Percentiles rank a stretch among this genome's conserved stretches.
Evolutionary conservation across 2,329 filamentous ascomycete genomes (phyloP).

Genomic region (Canariomyces notabilis): DNA sequence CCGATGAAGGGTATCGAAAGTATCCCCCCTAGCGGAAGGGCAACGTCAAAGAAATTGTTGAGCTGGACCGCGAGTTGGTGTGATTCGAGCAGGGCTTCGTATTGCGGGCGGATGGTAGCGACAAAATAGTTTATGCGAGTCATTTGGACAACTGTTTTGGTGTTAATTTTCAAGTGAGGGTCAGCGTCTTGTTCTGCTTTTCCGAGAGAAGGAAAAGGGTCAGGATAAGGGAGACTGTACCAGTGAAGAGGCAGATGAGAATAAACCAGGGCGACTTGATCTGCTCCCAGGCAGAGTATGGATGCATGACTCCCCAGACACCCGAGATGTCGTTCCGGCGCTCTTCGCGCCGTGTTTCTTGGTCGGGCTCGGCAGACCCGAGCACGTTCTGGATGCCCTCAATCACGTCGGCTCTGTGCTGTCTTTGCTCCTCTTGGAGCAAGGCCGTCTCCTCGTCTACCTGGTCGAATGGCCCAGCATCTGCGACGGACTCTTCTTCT

Average conservation of each 20-base stretch:
- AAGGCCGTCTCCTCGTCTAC: conserved; percentile 53
- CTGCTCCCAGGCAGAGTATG: conserved; percentile 64
- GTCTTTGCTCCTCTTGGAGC: conserved; percentile 51
- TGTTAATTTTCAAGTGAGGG: no score
- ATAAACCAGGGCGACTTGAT: conserved; percentile 79
- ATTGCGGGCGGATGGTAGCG: conserved; percentile 78
- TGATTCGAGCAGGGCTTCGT: conserved; percentile 66
- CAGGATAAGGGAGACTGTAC: conserved; percentile 31
- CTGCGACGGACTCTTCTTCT: conserved; percentile 45
- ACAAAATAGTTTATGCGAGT: conserved; percentile 90
- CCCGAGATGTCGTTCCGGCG: conserved; percentile 65
- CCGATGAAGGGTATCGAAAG: conserved; percentile 86
- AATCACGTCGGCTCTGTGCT: conserved; percentile 57
- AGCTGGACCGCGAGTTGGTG: conserved; percentile 58
- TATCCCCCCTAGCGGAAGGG: conserved; percentile 76
- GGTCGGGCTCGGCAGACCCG: conserved; percentile 55
- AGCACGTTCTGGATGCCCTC: conserved; percentile 70
- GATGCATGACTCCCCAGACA: conserved; percentile 84
- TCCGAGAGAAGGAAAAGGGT: neutral
- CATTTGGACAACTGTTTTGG: conserved; percentile 56
- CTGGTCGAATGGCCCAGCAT: conserved; percentile 42
- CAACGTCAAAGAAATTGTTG: conserved; percentile 77
- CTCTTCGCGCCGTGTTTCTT: conserved; percentile 63
- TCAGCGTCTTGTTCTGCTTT: neutral
- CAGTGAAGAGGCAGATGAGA: conserved; percentile 74